phyloP scores from a whole-genome alignment of 1,284 basidiomycete species.

The Sporisorium graminicola region DNA sequence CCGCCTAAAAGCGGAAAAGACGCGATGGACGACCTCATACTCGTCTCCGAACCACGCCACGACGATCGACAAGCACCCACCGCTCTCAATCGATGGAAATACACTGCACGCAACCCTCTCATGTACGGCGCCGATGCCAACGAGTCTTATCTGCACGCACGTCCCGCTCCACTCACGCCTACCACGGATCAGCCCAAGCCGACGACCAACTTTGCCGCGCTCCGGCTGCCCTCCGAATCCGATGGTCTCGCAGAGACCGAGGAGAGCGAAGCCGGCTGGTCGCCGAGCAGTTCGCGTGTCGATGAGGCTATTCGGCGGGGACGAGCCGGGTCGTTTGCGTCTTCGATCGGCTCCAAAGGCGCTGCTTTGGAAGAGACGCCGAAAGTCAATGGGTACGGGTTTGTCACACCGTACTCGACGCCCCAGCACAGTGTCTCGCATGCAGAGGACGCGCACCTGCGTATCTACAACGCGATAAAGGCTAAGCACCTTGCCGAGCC shows the following conservation, averaged over 20 bases:
- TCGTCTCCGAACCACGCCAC: constrained; percentile 24
- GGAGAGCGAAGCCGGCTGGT: constrained; percentile 31
- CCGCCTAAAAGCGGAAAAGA: background rate
- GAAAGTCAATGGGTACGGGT: constrained; percentile 57
- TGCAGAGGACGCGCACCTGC: constrained; percentile 28
- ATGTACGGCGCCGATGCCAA: constrained; percentile 60
- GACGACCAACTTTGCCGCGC: constrained; percentile 18
- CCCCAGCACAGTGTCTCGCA: constrained; percentile 17
- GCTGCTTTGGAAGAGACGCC: constrained; percentile 21
- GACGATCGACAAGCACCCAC: constrained; percentile 23
- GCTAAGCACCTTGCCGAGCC: background rate
- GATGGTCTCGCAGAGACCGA: background rate
- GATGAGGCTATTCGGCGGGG: constrained; percentile 59
- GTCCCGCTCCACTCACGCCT: background rate
- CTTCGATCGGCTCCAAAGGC: constrained; percentile 1
- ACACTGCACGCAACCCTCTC: constrained; percentile 57
- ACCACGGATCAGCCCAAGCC: constrained; percentile 3
- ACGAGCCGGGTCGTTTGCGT: constrained; percentile 12
- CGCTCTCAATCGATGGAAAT: constrained; percentile 35
- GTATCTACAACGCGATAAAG: constrained; percentile 34
- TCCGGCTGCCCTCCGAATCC: constrained; percentile 7
- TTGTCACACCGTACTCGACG: constrained; percentile 52
- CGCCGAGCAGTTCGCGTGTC: constrained; percentile 57
- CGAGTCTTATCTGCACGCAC: constrained; percentile 16
- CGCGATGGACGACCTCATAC: constrained; percentile 31